A percentile compares a stretch with the other conserved stretches of the same genome.
These are phyloP conservation scores for Alternaria conjuncta DNA, from an alignment of 2,329 filamentous ascomycete genomes.

Conservation along the genomic window DNA sequence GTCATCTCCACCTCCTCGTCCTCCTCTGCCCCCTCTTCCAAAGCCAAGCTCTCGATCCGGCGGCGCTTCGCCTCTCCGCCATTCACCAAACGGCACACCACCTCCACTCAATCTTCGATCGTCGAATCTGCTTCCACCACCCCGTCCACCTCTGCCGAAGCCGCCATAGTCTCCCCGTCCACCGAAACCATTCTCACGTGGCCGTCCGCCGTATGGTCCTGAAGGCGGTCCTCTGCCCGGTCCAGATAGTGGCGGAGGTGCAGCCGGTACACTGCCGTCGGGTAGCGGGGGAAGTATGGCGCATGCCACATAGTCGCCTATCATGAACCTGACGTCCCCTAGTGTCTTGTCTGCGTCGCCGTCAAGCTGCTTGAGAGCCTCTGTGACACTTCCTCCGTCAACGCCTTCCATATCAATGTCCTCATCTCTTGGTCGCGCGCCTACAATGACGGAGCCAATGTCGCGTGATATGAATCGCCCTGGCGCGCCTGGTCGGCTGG, in stretches of 20 bases:
- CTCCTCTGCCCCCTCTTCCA: slow-evolving; percentile 46
- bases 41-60: slow-evolving; percentile 55
- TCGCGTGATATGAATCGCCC: slow-evolving; percentile 78
- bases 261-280: slow-evolving; percentile 75
- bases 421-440: slow-evolving; percentile 48
- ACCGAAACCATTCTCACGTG: slow-evolving; percentile 42
- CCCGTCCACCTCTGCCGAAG: slow-evolving; percentile 47
- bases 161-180: slow-evolving; percentile 36
- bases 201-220: slow-evolving; percentile 34
- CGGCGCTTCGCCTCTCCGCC: slow-evolving; percentile 69
- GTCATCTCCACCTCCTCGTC: slow-evolving; percentile 41
- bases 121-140: slow-evolving; percentile 42
- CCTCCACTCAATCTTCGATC: slow-evolving; percentile 48
- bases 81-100: slow-evolving; percentile 64
- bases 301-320: slow-evolving; percentile 87
- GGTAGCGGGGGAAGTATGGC: slow-evolving; percentile 77
- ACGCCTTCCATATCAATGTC: slow-evolving; percentile 22
- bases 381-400: slow-evolving; percentile 26
- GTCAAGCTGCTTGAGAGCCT: slow-evolving; percentile 54
- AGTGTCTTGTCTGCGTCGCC: slow-evolving; percentile 76
- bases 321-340: slow-evolving; percentile 78
- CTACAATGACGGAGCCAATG: slow-evolving; percentile 80
- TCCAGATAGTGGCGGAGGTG: slow-evolving; percentile 55
- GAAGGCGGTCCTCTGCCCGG: slow-evolving; percentile 36
- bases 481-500: slow-evolving; percentile 51